A percentile compares a stretch with the other conserved stretches of the same genome.
Evolutionary conservation across 2,329 filamentous ascomycete genomes (phyloP).

Genomic region (Cytospora chrysosperma): DNA sequence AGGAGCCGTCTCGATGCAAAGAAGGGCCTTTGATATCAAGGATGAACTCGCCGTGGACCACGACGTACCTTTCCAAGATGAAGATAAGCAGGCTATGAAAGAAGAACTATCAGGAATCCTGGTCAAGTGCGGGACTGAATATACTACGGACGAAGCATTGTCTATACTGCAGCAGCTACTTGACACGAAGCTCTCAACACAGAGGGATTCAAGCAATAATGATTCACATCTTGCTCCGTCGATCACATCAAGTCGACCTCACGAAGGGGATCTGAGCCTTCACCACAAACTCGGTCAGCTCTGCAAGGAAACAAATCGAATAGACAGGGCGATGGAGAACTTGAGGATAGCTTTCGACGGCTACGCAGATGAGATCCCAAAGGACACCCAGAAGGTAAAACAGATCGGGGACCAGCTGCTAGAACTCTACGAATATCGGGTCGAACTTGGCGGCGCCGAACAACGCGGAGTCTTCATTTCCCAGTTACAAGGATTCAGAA

Average conservation of each 20-base stretch:
- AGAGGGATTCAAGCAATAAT: not conserved
- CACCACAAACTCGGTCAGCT: slow-evolving; percentile 13
- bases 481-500: slow-evolving; percentile 1
- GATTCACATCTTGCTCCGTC: not conserved
- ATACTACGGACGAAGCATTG: not conserved
- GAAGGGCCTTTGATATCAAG: slow-evolving; percentile 6
- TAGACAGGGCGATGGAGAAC: not conserved
- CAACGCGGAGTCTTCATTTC: slow-evolving; percentile 6
- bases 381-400: not conserved
- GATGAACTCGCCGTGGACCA: not conserved
- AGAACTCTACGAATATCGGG: slow-evolving; percentile 1
- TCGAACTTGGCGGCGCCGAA: not conserved
- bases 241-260: not conserved
- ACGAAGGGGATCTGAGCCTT: not conserved
- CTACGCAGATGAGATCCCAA: not conserved
- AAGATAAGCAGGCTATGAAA: slow-evolving; percentile 5
- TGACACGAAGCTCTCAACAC: not conserved
- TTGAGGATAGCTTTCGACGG: slow-evolving; percentile 7
- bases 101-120: slow-evolving; percentile 8
- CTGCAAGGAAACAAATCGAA: slow-evolving; percentile 10
- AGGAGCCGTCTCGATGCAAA: slow-evolving; percentile 10
- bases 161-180: not conserved
- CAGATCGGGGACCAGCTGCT: slow-evolving; percentile 1
- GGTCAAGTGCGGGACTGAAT: not conserved
- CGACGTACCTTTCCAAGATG: not conserved